A percentile compares a stretch with the other conserved stretches of the same genome.
Conservation (phyloP, 768 basidiomycete genomes). For the Boletus rubescentipes region DNA sequence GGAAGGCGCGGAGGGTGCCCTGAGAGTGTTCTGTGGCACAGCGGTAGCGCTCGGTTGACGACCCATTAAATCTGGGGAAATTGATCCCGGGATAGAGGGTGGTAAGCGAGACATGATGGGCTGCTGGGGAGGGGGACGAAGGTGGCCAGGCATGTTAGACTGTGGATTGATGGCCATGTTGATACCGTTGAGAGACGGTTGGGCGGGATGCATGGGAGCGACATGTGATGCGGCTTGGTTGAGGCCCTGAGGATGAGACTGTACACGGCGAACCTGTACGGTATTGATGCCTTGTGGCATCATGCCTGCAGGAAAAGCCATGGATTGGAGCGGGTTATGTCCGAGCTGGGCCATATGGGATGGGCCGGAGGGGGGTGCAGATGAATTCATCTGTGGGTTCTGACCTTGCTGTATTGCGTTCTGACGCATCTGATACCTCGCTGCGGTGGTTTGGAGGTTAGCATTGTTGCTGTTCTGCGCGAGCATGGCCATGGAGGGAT, state of each 20-base stretch:
- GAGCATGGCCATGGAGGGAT: conserved; percentile 42
- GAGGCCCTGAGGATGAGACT: conserved; percentile 54
- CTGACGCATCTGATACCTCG: conserved; percentile 35
- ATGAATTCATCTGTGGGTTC: conserved; percentile 33
- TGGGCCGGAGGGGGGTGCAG: conserved; percentile 26
- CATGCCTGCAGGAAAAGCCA: conserved; percentile 43
- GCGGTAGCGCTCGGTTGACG: conserved; percentile 39
- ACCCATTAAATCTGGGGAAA: conserved; percentile 45
- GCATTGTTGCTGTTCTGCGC: conserved; percentile 28
- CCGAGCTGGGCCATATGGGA: conserved; percentile 32
- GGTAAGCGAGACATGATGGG: conserved; percentile 33
- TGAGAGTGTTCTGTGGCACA: conserved; percentile 43
- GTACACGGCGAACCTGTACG: conserved; percentile 48
- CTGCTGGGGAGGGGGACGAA: conserved; percentile 38
- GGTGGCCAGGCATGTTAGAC: conserved; percentile 39
- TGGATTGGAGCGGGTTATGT: conserved; percentile 40
- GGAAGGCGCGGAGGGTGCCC: conserved; percentile 43
- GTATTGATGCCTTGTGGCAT: conserved; percentile 41
- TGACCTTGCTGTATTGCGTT: conserved; percentile 40
- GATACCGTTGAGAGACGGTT: conserved; percentile 37
- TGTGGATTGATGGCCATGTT: conserved; percentile 48
- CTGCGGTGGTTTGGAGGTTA: conserved; percentile 21
- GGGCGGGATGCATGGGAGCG: conserved; percentile 36
- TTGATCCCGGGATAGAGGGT: conserved; percentile 35
- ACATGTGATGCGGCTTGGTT: conserved; percentile 39